Conservation (phyloP, 2,329 filamentous ascomycete genomes). For the Colletotrichum sp. region DNA sequence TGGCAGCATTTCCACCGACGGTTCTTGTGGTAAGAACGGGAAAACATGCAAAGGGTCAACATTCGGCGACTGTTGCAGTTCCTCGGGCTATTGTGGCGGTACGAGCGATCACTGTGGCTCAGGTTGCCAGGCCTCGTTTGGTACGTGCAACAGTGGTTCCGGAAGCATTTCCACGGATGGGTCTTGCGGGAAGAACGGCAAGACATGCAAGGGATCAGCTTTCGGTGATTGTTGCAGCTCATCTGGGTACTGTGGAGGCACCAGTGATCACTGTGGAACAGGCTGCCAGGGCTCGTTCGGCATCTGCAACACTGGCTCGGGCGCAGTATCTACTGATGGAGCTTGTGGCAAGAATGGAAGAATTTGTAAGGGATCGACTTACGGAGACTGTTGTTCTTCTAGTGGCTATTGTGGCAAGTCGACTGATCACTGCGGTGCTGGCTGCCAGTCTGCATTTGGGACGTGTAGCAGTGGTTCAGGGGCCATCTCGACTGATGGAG, state of each 20-base stretch:
- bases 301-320: background rate
- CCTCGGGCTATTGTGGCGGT: background rate
- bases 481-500: background rate
- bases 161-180: background rate
- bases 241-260: background rate
- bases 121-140: background rate
- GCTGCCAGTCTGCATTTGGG: background rate
- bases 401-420: background rate
- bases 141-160: background rate
- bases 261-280: background rate
- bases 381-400: background rate
- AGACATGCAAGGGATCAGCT: background rate
- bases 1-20: background rate
- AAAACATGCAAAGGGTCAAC: background rate
- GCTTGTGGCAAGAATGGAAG: background rate
- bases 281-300: background rate
- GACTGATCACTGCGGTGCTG: background rate
- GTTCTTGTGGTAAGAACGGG: background rate
- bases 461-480: background rate
- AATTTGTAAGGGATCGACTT: background rate
- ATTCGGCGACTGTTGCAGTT: background rate
- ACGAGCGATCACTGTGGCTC: background rate
- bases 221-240: background rate
- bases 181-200: background rate
- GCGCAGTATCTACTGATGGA: background rate